Evolutionary conservation across 768 basidiomycete genomes (phyloP).

Genomic region (Multifurca ochricompacta): DNA sequence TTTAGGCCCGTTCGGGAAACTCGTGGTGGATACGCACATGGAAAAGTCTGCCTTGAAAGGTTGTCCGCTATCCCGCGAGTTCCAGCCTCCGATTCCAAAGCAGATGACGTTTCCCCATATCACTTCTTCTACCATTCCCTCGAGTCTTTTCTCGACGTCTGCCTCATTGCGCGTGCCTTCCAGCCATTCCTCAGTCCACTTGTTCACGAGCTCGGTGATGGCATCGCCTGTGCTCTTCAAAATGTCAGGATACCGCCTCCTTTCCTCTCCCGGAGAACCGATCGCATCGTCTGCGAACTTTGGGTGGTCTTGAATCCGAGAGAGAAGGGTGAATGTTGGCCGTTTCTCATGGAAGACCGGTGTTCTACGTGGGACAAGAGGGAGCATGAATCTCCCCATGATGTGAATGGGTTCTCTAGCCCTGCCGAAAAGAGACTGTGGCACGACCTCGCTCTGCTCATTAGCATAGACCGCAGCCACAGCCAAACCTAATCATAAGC

Average conservation of each 20-base stretch:
- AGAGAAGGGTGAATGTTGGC: slow-evolving; percentile 38
- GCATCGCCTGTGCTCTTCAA: slow-evolving; percentile 14
- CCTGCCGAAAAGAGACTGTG: slow-evolving; percentile 23
- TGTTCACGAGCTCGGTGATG: slow-evolving; percentile 16
- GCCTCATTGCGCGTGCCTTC: slow-evolving; percentile 11
- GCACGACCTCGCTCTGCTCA: slow-evolving; percentile 31
- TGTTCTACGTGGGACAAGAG: not conserved
- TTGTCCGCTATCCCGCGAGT: slow-evolving; percentile 18
- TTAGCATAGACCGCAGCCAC: slow-evolving; percentile 42
- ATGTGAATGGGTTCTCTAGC: not conserved
- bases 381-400: slow-evolving; percentile 24
- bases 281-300: slow-evolving; percentile 21
- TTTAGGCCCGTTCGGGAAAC: no score
- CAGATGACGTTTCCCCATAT: slow-evolving; percentile 46
- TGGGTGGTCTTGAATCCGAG: slow-evolving; percentile 46
- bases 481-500: slow-evolving; percentile 54
- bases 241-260: slow-evolving; percentile 11
- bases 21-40: no score
- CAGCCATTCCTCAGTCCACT: slow-evolving; percentile 21
- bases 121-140: slow-evolving; percentile 57
- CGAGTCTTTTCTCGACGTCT: slow-evolving; percentile 28
- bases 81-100: slow-evolving; percentile 53
- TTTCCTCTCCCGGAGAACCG: not conserved
- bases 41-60: slow-evolving; percentile 53
- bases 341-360: slow-evolving; percentile 33